Base-by-base conservation (phyloP, 1,139 yeast species). In the Taphrina sp. region DNA sequence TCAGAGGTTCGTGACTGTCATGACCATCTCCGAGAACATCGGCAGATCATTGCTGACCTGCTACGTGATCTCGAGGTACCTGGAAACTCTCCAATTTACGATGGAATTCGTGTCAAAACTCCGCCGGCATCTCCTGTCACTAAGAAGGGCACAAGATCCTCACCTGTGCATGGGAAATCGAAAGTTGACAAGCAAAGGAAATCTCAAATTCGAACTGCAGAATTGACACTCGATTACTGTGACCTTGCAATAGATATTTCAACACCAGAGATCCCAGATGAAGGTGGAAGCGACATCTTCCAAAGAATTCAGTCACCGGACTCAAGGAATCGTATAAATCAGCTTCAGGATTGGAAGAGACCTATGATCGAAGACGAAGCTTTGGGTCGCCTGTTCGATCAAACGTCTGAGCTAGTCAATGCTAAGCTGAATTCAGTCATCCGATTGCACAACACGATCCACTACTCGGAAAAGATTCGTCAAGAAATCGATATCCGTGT, bases 401-500 rank as follows among this genome's bases (percentile, higher is more conserved):
- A 88, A 64, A 86, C 96, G 0, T 79, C 80, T 60, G 67, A 65
- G 0, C 67, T 85, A 33, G 82, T 85, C 0, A 74, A 74, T 54
- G 81, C 79, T 26, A 90, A 92, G 66, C 77, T 87, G 1, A 89
- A 84, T 54, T 78, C 88, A 0, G 76, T 89, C n/a, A 73, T 82
- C 17, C 74, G 97, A 63, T 74, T 87, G 61, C 84, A 87, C 24
- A 85, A 92, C 59, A 80, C 90, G 2, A 73, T 87, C 58, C 81
- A 84, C 58, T 89, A 85, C 65, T 81, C 87, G n/a, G 85, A 85
- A 61, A 82, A 82, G 63, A 80, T 92, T 45, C 85, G 88, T 60
- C 78, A 77, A 44, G 96, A 92, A 67, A 88, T 90, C 5, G 95
- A 90, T 65, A 75, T 70, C 17, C 73, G 82, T 65, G 95, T 90